Percentiles rank a stretch among this genome's conserved stretches.
Evolutionary conservation across 139 green algal genomes (phyloP).

Genomic region (Dunaliella primolecta): DNA sequence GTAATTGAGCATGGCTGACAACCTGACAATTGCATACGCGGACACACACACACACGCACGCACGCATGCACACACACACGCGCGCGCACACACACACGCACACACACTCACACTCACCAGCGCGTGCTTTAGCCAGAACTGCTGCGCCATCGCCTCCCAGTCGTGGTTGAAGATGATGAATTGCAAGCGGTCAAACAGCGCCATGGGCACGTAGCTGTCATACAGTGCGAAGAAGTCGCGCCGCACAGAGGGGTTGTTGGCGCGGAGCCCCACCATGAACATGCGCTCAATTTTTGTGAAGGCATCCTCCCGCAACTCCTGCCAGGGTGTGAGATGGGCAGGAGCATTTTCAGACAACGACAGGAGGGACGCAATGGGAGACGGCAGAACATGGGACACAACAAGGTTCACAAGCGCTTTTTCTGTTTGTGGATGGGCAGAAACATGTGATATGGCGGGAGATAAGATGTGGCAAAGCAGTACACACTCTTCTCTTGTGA

Average conservation of each 20-base stretch:
- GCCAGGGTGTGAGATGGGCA: neutral
- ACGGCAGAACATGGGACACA: too few relatives aligned
- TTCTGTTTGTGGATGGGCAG: too few relatives aligned
- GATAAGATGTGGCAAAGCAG: neutral
- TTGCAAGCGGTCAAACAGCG: slow-evolving; percentile 84
- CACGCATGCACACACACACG: too few relatives aligned
- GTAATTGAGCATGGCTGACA: too few relatives aligned
- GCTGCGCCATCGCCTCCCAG: slow-evolving; percentile 81
- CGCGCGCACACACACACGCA: too few relatives aligned
- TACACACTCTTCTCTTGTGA: neutral
- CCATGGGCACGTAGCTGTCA: slow-evolving; percentile 57
- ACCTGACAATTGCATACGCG: too few relatives aligned
- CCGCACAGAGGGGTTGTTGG: slow-evolving; percentile 43
- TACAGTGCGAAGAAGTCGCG: slow-evolving; percentile 89
- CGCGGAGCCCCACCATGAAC: slow-evolving; percentile 86
- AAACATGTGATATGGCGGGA: too few relatives aligned
- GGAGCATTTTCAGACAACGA: too few relatives aligned
- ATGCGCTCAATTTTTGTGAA: slow-evolving; percentile 87
- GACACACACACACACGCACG: too few relatives aligned
- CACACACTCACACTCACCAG: too few relatives aligned
- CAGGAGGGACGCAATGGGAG: too few relatives aligned
- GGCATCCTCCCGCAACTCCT: slow-evolving; percentile 67
- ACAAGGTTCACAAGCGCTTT: too few relatives aligned
- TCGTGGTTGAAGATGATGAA: slow-evolving; percentile 90
- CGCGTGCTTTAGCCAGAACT: slow-evolving; percentile 96